phyloP scores from a whole-genome alignment of 1,284 basidiomycete species.

The Leccinum huronense region DNA sequence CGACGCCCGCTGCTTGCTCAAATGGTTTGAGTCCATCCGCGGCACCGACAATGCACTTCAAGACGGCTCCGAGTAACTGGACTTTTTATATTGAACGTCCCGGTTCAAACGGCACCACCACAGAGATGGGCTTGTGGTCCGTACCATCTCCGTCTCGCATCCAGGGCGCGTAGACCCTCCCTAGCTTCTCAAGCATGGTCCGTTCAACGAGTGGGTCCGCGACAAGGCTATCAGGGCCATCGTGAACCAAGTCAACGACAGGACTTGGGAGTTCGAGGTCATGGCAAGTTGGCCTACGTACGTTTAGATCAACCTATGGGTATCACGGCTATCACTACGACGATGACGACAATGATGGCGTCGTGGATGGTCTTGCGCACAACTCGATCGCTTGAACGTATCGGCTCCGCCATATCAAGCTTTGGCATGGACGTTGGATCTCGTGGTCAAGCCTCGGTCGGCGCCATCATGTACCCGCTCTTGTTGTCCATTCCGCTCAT shows the following conservation, averaged over 20 bases:
- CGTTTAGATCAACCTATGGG: not conserved
- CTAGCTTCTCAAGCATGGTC: conserved; percentile 77
- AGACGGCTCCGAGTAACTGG: conserved; percentile 87
- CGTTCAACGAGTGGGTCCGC: conserved; percentile 88
- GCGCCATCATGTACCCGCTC: no score
- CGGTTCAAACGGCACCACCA: conserved; percentile 77
- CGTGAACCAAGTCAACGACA: not conserved
- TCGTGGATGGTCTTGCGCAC: no score
- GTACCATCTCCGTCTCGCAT: conserved; percentile 63
- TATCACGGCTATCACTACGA: no score
- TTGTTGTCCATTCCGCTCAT: no score
- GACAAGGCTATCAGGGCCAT: conserved; percentile 68
- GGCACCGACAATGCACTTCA: conserved; percentile 68
- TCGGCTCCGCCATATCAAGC: no score
- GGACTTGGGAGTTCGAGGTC: not conserved
- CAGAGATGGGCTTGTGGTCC: conserved; percentile 89
- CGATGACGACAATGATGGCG: no score
- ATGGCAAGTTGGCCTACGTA: not conserved
- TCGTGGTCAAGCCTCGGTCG: no score
- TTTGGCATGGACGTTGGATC: no score
- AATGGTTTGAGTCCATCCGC: conserved; percentile 73
- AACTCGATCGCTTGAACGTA: no score
- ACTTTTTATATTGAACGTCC: conserved; percentile 74
- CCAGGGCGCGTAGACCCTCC: conserved; percentile 50
- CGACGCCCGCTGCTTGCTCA: conserved; percentile 68